Evolutionary conservation across 176 grass and related monocot species (phyloP), one percentile per base, ranked within the genome.

Genomic region (Tillandsia leiboldiana): DNA sequence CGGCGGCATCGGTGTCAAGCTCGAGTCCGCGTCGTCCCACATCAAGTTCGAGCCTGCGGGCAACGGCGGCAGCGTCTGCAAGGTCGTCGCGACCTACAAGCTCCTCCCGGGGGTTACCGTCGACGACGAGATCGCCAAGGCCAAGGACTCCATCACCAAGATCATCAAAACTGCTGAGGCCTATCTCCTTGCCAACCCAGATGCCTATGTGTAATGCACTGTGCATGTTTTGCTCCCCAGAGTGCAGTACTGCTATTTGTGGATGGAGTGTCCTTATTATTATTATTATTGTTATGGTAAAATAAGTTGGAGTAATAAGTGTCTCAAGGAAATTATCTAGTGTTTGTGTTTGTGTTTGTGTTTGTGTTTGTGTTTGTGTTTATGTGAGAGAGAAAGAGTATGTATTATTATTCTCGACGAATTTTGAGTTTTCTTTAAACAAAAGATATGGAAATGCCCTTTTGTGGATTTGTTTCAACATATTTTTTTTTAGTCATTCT

Each of bases 81-180:
- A 91, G 77, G 75, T 96, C 33, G 51, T 73, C 10, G 28, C 79
- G 3, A 77, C 73, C 0, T 88, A 70, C 65, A 79, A 85, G 79
- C 82, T 78, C 10, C 33, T 96, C 17, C 80, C 85, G 0, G 84
- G 82, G 1, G 84, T 79, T 15, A 64, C 80, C 27, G 51, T 71
- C 18, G 81, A 70, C 0, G 85, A 83, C 13, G 75, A 86, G 67
- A 49, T 69, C 3, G 53, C 58, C 15, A 80, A 84, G 83, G 75
- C 88, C 48, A 86, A 91, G 78, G 75, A 73, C 9, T 57, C 78
- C 0, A 20, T 86, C 53, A 82, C 75, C 4, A 33, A 4, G 48
- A 76, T 83, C 27, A 75, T 91, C 61, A 96, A 88, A 72, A 65
- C 68, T 1, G 87, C 77, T 5, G 85, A 96, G 80, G 83, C 63